phyloP scores from a whole-genome alignment of 2,329 filamentous ascomycete genomes.

The Chaetomiaceae sp. region DNA sequence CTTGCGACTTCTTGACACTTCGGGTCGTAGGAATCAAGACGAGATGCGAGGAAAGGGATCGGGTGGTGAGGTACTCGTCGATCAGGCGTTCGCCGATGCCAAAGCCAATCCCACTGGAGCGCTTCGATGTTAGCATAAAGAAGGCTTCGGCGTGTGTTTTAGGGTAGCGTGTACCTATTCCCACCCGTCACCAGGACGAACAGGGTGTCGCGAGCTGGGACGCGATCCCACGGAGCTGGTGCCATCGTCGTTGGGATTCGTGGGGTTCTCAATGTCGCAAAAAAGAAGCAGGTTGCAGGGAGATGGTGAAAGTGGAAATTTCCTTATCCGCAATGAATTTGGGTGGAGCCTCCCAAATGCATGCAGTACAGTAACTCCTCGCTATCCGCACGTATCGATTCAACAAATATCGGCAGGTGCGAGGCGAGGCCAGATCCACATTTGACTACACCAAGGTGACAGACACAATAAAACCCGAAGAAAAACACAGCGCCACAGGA shows the following conservation, averaged over 20 bases:
- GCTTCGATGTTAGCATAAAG: slow-evolving; percentile 28
- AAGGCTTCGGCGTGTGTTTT: background rate
- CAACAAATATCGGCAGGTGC: too few species aligned
- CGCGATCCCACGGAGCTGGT: slow-evolving; percentile 35
- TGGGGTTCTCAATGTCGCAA: background rate
- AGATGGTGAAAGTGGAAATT: too few species aligned
- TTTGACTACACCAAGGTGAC: too few species aligned
- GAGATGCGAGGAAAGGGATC: slow-evolving; percentile 63
- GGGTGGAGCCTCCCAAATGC: too few species aligned
- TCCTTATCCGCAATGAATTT: background rate
- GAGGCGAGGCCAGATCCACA: too few species aligned
- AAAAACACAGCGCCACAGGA: too few species aligned
- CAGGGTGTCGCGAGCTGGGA: slow-evolving; percentile 41
- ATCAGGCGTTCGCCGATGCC: slow-evolving; percentile 79
- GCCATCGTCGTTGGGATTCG: slow-evolving; percentile 22
- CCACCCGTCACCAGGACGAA: slow-evolving; percentile 77
- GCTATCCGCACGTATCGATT: too few species aligned
- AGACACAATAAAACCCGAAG: too few species aligned
- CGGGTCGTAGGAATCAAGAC: slow-evolving; percentile 82
- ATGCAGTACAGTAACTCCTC: too few species aligned
- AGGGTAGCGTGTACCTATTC: slow-evolving; percentile 61
- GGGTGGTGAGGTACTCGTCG: slow-evolving; percentile 76
- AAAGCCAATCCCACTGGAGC: slow-evolving; percentile 74
- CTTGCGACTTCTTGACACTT: slow-evolving; percentile 65
- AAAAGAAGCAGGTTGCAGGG: background rate